Base-by-base conservation (phyloP, 2,329 filamentous ascomycete genomes). In the Ascochyta clinopodiicola region DNA sequence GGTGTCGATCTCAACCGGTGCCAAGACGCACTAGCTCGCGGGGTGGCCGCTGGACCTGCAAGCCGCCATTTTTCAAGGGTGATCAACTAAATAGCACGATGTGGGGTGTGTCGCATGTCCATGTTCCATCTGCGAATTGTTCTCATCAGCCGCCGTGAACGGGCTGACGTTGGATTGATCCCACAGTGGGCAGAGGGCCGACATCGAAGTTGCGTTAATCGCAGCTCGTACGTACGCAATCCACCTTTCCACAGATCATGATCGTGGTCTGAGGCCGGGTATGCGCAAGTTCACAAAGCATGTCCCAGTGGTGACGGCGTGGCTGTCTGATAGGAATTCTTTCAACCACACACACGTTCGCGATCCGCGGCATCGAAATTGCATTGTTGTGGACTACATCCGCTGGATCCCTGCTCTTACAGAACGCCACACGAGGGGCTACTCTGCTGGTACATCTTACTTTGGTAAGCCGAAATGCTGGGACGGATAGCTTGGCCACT, bases 371-470 rank as follows among this genome's bases (percentile, higher is more conserved):
- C 37, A 35, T 10, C 32, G 12, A 42, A n/a, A 43, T n/a, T 36
- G 37, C 39, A 22, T 24, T n/a, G 15, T 8, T 29, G 22, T 31
- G n/a, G 24, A 6, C 38, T 36, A 12, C 17, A 22, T 2, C 19
- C 6, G 7, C 6, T 35, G 32, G 32, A 35, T 7, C 32, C 32
- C 24, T 27, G 34, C 17, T 25, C 17, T 32, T n/a, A 17, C n/a
- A 19, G 13, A 40, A 32, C 40, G 40, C 48, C 48, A 44, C 48
- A 27, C 19, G 48, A 51, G 40, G 48, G 38, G 39, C 22, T 9
- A 2, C 12, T 22, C 6, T n/a, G 4, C 35, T 39, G 25, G 19
- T 34, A 27, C 27, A 34, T 34, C n/a, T 40, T 19, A 17, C 17
- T 17, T 17, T 17, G 17, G 17, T 17, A n/a, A 40, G 36, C 19